These are phyloP conservation scores for Colletotrichum chrysophilum DNA, from an alignment of 2,329 filamentous ascomycete species.

Conservation along the genomic window DNA sequence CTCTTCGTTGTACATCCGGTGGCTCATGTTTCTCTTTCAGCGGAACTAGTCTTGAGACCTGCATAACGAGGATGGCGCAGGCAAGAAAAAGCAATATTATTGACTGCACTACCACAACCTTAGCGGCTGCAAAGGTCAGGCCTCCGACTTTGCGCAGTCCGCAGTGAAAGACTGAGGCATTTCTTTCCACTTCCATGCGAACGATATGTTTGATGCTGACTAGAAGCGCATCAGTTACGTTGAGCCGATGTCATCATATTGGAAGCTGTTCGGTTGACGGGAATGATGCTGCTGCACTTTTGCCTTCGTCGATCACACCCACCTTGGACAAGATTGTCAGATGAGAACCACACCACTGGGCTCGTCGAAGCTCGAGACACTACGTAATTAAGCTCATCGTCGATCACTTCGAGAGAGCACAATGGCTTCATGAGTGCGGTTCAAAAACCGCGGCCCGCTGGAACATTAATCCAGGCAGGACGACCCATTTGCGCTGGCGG, in stretches of 20 bases:
- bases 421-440: background rate
- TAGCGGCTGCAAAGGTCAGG: background rate
- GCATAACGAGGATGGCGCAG: background rate
- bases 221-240: background rate
- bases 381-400: background rate
- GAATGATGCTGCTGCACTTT: background rate
- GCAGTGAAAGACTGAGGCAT: background rate
- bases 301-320: background rate
- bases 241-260: background rate
- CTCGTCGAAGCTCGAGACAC: background rate
- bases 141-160: background rate
- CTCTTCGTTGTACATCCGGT: background rate
- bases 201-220: background rate
- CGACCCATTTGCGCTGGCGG: background rate
- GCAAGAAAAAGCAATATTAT: background rate
- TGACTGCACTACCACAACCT: background rate
- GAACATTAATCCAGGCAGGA: background rate
- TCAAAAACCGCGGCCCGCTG: background rate
- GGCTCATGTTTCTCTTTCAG: background rate
- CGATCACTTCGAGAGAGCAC: background rate
- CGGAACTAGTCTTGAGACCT: background rate
- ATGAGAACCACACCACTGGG: background rate
- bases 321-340: background rate
- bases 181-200: background rate
- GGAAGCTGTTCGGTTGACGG: background rate